Evolutionary conservation across 441 rosid genomes (phyloP), one percentile per base, ranked within the genome.

Genomic region (Erodium texanum): DNA sequence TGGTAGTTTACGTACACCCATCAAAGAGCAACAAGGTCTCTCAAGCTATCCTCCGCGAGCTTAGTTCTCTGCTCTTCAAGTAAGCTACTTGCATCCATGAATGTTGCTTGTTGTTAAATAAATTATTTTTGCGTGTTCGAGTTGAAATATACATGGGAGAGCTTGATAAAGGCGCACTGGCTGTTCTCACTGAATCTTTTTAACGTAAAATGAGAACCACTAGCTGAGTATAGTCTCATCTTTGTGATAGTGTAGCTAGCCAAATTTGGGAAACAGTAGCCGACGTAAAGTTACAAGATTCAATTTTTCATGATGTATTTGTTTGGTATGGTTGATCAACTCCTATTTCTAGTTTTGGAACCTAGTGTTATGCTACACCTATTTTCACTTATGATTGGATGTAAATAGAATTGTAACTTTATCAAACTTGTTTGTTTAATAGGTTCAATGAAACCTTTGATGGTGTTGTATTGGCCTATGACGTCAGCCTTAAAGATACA

Each of bases 31-130:
- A 78, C 32, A 80, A 79, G 63, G 78, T 82, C 64, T 45, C 77
- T 59, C 78, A 76, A 24, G 96, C 96, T 0, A 84, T 93, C 15
- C 86, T 85, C 66, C 86, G 87, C 32, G 84, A 91, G 80, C 93
- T 93, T 70, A 87, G 96, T 77, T 67, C 89, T 72, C 75, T 84
- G 27, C 90, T 91, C 34, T 93, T 93, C 87, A 85, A 84, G 97
- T 93, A 73, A 54, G 10, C 22, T n/a, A n/a, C n/a, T n/a, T n/a
- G n/a, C n/a, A n/a, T n/a, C n/a, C n/a, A n/a, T n/a, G n/a, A n/a
- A n/a, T n/a, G n/a, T n/a, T n/a, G n/a, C n/a, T n/a, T n/a, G n/a
- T n/a, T n/a, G n/a, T n/a, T n/a, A n/a, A n/a, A n/a, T n/a, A n/a
- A n/a, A n/a, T n/a, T n/a, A n/a, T n/a, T n/a, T n/a, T n/a, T n/a